Evolutionary conservation across 257 asterid genomes (phyloP).

Genomic region (Marsdenia floribunda): DNA sequence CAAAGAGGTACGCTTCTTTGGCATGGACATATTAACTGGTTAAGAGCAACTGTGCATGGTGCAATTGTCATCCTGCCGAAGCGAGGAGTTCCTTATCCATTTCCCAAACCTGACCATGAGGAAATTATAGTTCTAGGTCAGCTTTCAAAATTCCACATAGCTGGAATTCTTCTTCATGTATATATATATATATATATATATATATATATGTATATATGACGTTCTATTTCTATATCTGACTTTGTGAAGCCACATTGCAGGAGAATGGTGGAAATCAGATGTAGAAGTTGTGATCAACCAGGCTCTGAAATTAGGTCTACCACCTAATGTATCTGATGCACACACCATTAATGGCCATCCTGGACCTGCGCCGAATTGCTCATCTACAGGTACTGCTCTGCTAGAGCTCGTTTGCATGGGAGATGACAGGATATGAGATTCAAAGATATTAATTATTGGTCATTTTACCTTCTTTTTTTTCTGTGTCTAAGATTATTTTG

Average conservation of each 20-base stretch:
- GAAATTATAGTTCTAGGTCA: constrained; percentile 57
- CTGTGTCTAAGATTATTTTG: too few relatives aligned
- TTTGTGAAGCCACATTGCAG: constrained; percentile 10
- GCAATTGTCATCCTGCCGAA: constrained; percentile 67
- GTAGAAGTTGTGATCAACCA: constrained; percentile 35
- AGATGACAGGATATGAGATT: too few relatives aligned
- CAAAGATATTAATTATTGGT: too few relatives aligned
- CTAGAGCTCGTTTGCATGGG: too few relatives aligned
- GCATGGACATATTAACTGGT: constrained; percentile 73
- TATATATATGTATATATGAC: too few relatives aligned
- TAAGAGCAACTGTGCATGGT: constrained; percentile 72
- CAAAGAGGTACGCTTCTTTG: constrained; percentile 72
- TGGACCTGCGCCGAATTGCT: constrained; percentile 60
- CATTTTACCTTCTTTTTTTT: too few relatives aligned
- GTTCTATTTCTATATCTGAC: too few relatives aligned
- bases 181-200: too few relatives aligned
- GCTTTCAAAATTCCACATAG: neutral
- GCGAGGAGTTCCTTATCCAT: constrained; percentile 58
- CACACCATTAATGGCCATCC: constrained; percentile 51
- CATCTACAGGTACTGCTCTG: too few relatives aligned
- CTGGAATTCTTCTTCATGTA: neutral
- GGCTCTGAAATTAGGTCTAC: constrained; percentile 24
- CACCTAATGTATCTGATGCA: constrained; percentile 35
- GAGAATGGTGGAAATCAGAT: constrained; percentile 42
- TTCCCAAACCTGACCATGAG: constrained; percentile 60